A percentile compares a stretch with the other conserved stretches of the same genome.
Conservation (phyloP, 495 filamentous ascomycete species). For the Podospora tetraspora region DNA sequence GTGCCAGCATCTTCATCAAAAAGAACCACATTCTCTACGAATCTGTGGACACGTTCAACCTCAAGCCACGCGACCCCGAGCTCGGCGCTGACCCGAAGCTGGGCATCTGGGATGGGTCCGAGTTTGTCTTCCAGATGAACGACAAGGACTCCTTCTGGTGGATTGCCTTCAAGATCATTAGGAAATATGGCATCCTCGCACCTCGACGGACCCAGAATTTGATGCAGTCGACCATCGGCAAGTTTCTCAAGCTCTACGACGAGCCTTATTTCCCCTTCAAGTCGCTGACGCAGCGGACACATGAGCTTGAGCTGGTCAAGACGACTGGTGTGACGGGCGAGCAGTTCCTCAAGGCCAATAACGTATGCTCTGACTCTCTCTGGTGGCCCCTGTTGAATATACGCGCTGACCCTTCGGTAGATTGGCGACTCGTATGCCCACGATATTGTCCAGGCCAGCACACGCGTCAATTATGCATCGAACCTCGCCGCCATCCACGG, state of each 20-base stretch:
- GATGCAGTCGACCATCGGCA: slow-evolving; percentile 63
- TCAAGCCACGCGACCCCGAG: slow-evolving; percentile 40
- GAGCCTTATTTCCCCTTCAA: slow-evolving; percentile 76
- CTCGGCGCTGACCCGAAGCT: slow-evolving; percentile 43
- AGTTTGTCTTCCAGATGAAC: slow-evolving; percentile 60
- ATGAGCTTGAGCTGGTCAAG: slow-evolving; percentile 58
- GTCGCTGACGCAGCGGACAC: slow-evolving; percentile 61
- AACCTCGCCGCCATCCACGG: slow-evolving; percentile 83
- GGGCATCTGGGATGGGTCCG: slow-evolving; percentile 80
- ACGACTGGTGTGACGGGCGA: slow-evolving; percentile 65
- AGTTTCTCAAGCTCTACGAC: slow-evolving; percentile 78
- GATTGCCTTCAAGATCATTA: slow-evolving; percentile 71
- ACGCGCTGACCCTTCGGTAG: slow-evolving; percentile 21
- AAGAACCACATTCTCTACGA: slow-evolving; percentile 78
- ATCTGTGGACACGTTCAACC: slow-evolving; percentile 66
- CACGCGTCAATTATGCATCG: slow-evolving; percentile 91
- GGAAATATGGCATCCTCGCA: slow-evolving; percentile 71
- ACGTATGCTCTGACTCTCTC: slow-evolving; percentile 34
- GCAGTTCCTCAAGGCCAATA: slow-evolving; percentile 63
- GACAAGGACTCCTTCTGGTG: slow-evolving; percentile 60
- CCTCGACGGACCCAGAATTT: slow-evolving; percentile 69
- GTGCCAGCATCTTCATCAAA: slow-evolving; percentile 86
- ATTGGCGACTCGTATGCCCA: slow-evolving; percentile 62
- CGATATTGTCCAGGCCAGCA: slow-evolving; percentile 88
- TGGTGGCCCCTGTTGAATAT: background rate